A percentile compares a stretch with the other conserved stretches of the same genome.
Evolutionary conservation across 768 basidiomycete species (phyloP).

Genomic region (Boletus reticulatus): DNA sequence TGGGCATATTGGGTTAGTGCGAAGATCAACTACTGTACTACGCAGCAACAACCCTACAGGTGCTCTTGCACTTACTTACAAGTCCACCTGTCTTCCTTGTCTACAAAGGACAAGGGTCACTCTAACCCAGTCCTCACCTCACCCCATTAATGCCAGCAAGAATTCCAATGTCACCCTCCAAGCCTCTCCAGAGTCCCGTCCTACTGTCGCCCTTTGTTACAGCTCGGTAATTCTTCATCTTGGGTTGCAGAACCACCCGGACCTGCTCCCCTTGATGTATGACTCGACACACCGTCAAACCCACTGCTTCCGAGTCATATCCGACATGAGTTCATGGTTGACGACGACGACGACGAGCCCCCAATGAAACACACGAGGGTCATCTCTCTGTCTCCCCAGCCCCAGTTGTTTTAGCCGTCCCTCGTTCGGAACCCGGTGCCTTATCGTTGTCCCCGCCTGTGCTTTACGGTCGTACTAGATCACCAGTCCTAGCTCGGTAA

Average conservation of each 20-base stretch:
- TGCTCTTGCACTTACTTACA: constrained; percentile 35
- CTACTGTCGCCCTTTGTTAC: constrained; percentile 30
- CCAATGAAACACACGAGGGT: constrained; percentile 30
- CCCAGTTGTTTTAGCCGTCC: constrained; percentile 9
- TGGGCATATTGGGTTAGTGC: too few species aligned
- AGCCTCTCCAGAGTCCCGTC: constrained; percentile 16
- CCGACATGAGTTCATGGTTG: constrained; percentile 5
- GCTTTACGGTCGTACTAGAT: constrained; percentile 28
- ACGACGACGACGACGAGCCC: constrained; percentile 21
- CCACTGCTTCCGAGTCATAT: constrained; percentile 10
- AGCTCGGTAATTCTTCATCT: constrained; percentile 30
- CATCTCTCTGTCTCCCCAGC: constrained; percentile 15
- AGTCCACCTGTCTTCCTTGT: constrained; percentile 21
- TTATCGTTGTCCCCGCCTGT: constrained; percentile 14
- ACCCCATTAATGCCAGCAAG: constrained; percentile 32
- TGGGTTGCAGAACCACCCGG: constrained; percentile 14
- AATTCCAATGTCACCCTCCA: constrained; percentile 25
- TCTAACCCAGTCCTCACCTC: constrained; percentile 12
- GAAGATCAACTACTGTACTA: too few species aligned
- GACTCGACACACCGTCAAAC: constrained; percentile 5
- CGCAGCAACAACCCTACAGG: constrained; percentile 20
- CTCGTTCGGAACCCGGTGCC: constrained; percentile 7
- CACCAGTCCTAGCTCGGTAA: constrained; percentile 33
- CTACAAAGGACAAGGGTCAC: constrained; percentile 22
- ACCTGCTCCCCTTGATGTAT: constrained; percentile 6